These are phyloP conservation scores for Leishmania tarentolae DNA, from an alignment of 208 protist species.

Conservation along the genomic window DNA sequence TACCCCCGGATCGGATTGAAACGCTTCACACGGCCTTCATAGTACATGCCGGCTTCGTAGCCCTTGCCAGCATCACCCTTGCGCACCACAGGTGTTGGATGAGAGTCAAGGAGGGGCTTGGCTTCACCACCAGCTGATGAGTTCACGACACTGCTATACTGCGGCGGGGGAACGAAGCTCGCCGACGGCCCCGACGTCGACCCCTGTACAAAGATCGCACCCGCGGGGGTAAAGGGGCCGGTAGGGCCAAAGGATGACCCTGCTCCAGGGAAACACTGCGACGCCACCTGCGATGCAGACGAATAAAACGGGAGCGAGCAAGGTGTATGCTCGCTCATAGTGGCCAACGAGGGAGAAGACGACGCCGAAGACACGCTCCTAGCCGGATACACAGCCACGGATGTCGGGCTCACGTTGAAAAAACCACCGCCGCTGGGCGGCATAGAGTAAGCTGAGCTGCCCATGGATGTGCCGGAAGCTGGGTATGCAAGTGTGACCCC, in stretches of 20 bases:
- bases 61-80: conserved; percentile 30
- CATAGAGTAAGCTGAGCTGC: background rate
- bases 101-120: background rate
- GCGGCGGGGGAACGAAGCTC: background rate
- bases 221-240: background rate
- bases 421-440: background rate
- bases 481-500: background rate
- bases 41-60: conserved; percentile 55
- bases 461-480: background rate
- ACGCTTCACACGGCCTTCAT: conserved; percentile 72
- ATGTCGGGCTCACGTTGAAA: background rate
- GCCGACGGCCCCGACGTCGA: background rate
- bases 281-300: background rate
- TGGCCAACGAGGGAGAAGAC: background rate
- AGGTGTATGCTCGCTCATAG: background rate
- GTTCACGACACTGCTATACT: background rate
- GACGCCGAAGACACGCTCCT: background rate
- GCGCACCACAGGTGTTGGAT: background rate
- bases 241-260: background rate
- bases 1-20: conserved; percentile 70
- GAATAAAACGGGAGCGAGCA: background rate
- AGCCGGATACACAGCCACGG: background rate
- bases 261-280: background rate
- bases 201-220: background rate
- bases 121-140: background rate